Evolutionary conservation across 331 rosid species (phyloP), one percentile per base, ranked within the genome.

Genomic region (Spiraea crenata): DNA sequence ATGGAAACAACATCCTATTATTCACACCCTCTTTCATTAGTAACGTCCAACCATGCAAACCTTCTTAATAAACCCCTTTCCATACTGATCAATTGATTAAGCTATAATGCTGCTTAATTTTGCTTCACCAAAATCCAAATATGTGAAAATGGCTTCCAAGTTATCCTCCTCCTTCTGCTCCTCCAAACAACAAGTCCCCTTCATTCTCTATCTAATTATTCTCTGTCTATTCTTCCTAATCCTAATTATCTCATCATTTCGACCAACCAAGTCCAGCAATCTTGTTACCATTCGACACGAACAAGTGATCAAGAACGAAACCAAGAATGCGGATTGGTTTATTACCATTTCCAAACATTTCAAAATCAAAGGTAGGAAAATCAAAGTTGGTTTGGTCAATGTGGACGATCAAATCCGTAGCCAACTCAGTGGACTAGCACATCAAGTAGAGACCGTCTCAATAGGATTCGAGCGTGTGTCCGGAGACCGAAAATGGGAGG

Each of bases 311-410:
- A 57, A 35, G 42, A 69, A 3, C 2, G 37, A 68, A 17, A 52
- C 16, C 65, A 0, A 20, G 5, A 65, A 7, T 59, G 34, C 37
- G 9, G 35, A 5, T 7, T 55, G 76, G 77, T 65, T 71, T 62
- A 34, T 45, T 20, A 44, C 64, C 64, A 16, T 82, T 9, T 76
- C 60, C 31, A 47, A 63, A 38, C 47, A 13, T 9, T 61, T n/a
- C 34, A 37, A 74, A 55, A 52, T 77, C 39, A 38, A 49, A 5
- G 57, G 38, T 7, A 46, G 19, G 6, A 74, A 52, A 16, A 66
- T 72, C 2, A 89, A 70, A 84, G 75, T 82, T 1, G 92, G 93
- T 65, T 62, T 92, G 11, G 90, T 92, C 73, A 87, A 87, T 4
- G 17, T 87, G 4, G 76, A 75, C 11, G 31, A 17, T 15, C 20